Conservation (phyloP, 2,329 filamentous ascomycete species). For the Arthrobotrys sinensis region DNA sequence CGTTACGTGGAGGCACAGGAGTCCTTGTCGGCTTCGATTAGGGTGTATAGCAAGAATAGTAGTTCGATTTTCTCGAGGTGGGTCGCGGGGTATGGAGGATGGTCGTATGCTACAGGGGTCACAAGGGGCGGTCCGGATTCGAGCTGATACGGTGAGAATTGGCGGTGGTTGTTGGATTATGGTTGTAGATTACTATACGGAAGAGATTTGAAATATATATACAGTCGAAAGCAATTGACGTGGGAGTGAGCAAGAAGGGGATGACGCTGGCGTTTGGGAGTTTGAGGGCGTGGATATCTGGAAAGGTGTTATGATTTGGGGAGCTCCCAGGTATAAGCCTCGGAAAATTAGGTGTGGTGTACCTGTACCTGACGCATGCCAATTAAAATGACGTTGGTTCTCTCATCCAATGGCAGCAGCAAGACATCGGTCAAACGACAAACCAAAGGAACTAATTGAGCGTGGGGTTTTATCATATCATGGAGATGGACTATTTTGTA, state of each 20-base stretch:
- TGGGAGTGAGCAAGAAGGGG: background rate
- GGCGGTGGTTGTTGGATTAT: background rate
- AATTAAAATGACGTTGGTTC: slow-evolving; percentile 39
- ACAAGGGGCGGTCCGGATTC: slow-evolving; percentile 1
- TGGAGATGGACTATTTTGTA: slow-evolving; percentile 23
- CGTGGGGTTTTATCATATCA: background rate
- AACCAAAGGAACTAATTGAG: background rate
- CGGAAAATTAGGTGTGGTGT: slow-evolving; percentile 43
- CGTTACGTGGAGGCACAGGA: background rate
- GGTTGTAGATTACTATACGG: background rate
- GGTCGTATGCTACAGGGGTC: slow-evolving; percentile 13
- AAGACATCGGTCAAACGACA: background rate
- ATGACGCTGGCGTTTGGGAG: slow-evolving; percentile 3
- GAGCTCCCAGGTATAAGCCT: slow-evolving; percentile 31
- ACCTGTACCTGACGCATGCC: slow-evolving; percentile 18
- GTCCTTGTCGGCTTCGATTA: background rate
- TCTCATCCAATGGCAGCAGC: slow-evolving; percentile 24
- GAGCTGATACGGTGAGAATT: background rate
- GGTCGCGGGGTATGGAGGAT: slow-evolving; percentile 22
- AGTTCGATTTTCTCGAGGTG: background rate
- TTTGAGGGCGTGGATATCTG: slow-evolving; percentile 19
- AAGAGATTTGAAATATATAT: slow-evolving; percentile 30
- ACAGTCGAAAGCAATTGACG: slow-evolving; percentile 37
- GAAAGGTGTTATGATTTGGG: slow-evolving; percentile 53
- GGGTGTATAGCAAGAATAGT: background rate